Evolutionary conservation across 228 moss, liverwort and hornwort species (phyloP).

Genomic region (Sphagnum magellanicum): DNA sequence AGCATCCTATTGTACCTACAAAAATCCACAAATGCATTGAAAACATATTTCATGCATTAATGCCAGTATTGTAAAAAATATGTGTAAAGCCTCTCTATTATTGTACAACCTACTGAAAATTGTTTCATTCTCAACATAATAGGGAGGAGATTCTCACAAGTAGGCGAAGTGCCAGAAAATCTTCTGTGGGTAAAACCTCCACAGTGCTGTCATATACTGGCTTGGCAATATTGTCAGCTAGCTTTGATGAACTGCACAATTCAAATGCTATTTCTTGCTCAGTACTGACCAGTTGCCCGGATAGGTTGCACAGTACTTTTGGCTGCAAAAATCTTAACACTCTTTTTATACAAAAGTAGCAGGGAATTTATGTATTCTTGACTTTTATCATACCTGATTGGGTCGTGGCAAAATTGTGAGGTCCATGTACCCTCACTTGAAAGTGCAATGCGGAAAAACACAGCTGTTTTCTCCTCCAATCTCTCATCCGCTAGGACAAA

Average conservation of each 20-base stretch:
- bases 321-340: too few species aligned
- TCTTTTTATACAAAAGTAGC: not conserved
- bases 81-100: too few species aligned
- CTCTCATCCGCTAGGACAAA: constrained; percentile 51
- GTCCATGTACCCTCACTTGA: constrained; percentile 15
- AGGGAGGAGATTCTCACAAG: constrained; percentile 24
- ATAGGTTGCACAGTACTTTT: not conserved
- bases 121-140: too few species aligned
- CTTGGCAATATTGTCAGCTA: constrained; percentile 27
- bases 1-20: too few species aligned
- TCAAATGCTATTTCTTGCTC: too few species aligned
- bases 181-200: constrained; percentile 18
- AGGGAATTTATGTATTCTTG: too few species aligned
- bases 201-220: constrained; percentile 34
- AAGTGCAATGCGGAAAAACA: constrained; percentile 34
- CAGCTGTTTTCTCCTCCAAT: constrained; percentile 44
- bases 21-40: too few species aligned
- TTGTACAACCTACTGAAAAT: too few species aligned
- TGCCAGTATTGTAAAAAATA: too few species aligned
- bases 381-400: constrained; percentile 24
- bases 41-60: too few species aligned
- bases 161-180: constrained; percentile 37
- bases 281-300: too few species aligned
- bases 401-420: constrained; percentile 45
- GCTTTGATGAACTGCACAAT: constrained; percentile 37